These are phyloP conservation scores for Cucumis variabilis DNA, from an alignment of 331 rosid genomes.

Conservation along the genomic window DNA sequence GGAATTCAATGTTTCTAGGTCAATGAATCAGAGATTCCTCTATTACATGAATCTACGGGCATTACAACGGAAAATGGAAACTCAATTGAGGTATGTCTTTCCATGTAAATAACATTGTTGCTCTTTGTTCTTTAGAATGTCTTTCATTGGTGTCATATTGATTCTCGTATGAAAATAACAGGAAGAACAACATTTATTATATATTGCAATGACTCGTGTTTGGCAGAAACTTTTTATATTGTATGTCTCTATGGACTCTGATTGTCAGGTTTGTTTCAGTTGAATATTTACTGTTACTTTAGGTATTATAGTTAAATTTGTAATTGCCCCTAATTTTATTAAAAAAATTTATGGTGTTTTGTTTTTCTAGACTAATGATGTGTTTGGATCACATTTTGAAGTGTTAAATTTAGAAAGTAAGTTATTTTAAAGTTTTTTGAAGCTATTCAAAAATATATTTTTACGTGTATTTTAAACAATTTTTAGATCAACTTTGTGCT, in stretches of 20 bases:
- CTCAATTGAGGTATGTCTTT: conserved; percentile 71
- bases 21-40: conserved; percentile 92
- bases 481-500: too few species aligned
- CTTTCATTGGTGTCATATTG: too few species aligned
- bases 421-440: too few species aligned
- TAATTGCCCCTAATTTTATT: too few species aligned
- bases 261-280: conserved; percentile 76
- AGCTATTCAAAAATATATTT: too few species aligned
- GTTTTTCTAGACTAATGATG: too few species aligned
- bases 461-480: too few species aligned
- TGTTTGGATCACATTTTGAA: too few species aligned
- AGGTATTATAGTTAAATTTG: too few species aligned
- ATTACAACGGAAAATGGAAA: conserved; percentile 62
- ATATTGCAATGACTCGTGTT: conserved; percentile 99
- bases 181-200: conserved; percentile 93
- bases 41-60: conserved; percentile 75
- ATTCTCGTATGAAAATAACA: conserved; percentile 41
- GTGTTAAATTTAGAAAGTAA: too few species aligned
- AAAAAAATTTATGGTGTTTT: too few species aligned
- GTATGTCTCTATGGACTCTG: conserved; percentile 73
- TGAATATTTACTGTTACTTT: too few species aligned
- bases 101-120: conserved; percentile 18
- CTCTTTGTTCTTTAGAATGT: conserved; percentile 8
- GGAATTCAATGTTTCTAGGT: conserved; percentile 56
- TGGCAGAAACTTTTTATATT: conserved; percentile 73